Conservation (phyloP, 1,284 basidiomycete genomes). For the Mycosarcoma maydis region DNA sequence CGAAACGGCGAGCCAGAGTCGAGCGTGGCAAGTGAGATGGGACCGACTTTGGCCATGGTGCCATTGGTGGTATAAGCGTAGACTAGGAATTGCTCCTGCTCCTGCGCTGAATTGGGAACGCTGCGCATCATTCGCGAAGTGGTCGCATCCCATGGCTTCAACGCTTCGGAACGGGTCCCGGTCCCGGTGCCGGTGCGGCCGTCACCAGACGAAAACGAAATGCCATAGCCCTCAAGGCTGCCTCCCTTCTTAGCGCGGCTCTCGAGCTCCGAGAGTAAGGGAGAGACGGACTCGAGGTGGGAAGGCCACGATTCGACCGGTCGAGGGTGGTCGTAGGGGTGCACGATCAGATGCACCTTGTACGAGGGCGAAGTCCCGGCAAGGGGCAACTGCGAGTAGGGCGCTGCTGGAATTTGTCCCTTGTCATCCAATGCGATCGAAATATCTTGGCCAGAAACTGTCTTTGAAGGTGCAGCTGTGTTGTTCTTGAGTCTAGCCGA, state of each 20-base stretch:
- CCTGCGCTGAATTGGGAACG: conserved; percentile 46
- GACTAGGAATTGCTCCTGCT: conserved; percentile 53
- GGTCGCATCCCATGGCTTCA: conserved; percentile 53
- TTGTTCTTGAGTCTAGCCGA: conserved; percentile 8
- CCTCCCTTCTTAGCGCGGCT: conserved; percentile 48
- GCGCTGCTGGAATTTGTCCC: conserved; percentile 50
- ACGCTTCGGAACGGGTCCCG: not conserved
- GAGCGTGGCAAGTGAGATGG: conserved; percentile 52
- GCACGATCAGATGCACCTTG: conserved; percentile 57
- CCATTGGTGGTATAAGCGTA: conserved; percentile 51
- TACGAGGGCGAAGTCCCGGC: conserved; percentile 57
- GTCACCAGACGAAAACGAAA: conserved; percentile 50
- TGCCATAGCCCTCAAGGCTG: conserved; percentile 55
- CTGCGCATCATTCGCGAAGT: conserved; percentile 49
- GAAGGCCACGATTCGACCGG: conserved; percentile 55
- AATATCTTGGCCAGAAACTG: conserved; percentile 37
- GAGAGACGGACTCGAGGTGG: conserved; percentile 52
- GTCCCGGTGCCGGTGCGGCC: not conserved
- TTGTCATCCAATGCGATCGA: conserved; percentile 48
- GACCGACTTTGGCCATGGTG: conserved; percentile 48
- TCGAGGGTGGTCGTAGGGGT: conserved; percentile 38
- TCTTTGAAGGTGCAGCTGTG: not conserved
- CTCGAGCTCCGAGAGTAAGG: conserved; percentile 57
- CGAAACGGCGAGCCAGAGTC: conserved; percentile 34
- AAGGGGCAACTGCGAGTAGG: conserved; percentile 55